These are phyloP conservation scores for Aspergillus phoenicis DNA, from an alignment of 2,329 filamentous ascomycete genomes.

Conservation along the genomic window DNA sequence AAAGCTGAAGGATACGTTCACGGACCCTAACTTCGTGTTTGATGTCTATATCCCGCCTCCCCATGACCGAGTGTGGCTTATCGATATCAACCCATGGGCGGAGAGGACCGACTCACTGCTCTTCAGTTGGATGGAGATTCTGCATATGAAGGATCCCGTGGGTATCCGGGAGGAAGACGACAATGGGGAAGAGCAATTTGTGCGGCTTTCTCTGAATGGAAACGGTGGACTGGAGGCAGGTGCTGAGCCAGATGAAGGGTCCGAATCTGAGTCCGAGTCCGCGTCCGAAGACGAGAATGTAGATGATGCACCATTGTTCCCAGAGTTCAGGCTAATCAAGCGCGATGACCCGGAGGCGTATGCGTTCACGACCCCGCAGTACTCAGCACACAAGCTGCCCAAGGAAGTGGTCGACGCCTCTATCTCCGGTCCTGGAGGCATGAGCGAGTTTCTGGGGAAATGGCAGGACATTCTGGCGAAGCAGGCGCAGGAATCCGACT, in stretches of 20 bases:
- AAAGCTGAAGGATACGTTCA: slow-evolving; percentile 74
- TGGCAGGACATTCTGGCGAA: slow-evolving; percentile 65
- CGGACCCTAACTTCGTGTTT: slow-evolving; percentile 81
- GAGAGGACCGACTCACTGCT: slow-evolving; percentile 82
- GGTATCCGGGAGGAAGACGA: slow-evolving; percentile 39
- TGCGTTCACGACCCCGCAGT: slow-evolving; percentile 80
- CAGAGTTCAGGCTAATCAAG: slow-evolving; percentile 80
- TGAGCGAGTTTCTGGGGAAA: slow-evolving; percentile 77
- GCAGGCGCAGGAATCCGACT: slow-evolving; percentile 43
- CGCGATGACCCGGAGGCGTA: slow-evolving; percentile 87
- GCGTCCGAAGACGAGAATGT: slow-evolving; percentile 48
- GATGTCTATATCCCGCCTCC: slow-evolving; percentile 85
- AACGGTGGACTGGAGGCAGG: slow-evolving; percentile 20
- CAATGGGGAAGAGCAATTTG: slow-evolving; percentile 33
- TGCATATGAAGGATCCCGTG: slow-evolving; percentile 63
- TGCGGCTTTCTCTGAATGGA: slow-evolving; percentile 38
- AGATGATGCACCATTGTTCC: slow-evolving; percentile 55
- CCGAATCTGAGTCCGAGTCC: slow-evolving; percentile 32
- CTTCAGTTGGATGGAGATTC: slow-evolving; percentile 86
- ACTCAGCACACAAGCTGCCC: slow-evolving; percentile 93
- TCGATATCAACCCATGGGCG: slow-evolving; percentile 97
- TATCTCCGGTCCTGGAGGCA: slow-evolving; percentile 68
- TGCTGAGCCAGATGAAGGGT: slow-evolving; percentile 26
- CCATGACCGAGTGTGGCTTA: slow-evolving; percentile 75
- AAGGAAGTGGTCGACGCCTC: slow-evolving; percentile 82